Evolutionary conservation across 2,329 filamentous ascomycete species (phyloP).

Genomic region (Teratosphaeria zuluensis): DNA sequence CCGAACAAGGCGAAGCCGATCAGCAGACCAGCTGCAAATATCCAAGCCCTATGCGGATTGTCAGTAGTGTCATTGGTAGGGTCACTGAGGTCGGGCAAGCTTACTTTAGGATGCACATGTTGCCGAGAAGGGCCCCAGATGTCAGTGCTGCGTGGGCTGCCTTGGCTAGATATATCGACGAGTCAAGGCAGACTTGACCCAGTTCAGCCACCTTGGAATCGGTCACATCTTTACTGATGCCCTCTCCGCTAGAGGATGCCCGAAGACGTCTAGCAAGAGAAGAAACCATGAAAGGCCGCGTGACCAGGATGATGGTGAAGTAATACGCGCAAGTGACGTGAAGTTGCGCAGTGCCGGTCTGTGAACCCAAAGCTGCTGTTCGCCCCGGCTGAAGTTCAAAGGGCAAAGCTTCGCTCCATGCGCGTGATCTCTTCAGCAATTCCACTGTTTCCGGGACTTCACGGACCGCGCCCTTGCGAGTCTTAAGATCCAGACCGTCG

Average conservation of each 20-base stretch:
- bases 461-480: not conserved
- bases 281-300: not conserved
- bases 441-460: not conserved
- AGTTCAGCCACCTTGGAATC: not conserved
- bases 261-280: not conserved
- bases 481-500: not conserved
- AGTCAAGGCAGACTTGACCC: not conserved
- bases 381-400: not conserved
- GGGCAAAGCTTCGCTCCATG: not conserved
- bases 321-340: not conserved
- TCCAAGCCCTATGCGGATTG: not conserved
- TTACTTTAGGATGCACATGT: not conserved
- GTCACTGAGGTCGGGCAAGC: not conserved
- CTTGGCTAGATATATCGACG: not conserved
- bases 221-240: not conserved
- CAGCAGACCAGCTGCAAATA: not conserved
- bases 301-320: not conserved
- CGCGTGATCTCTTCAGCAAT: not conserved
- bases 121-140: not conserved
- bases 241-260: not conserved
- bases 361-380: not conserved
- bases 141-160: not conserved
- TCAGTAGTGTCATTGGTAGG: not conserved
- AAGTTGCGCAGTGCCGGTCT: not conserved
- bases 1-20: not conserved